Conservation (phyloP, 192 early-diverging fungal species). For the Rhizophagus sp. region DNA sequence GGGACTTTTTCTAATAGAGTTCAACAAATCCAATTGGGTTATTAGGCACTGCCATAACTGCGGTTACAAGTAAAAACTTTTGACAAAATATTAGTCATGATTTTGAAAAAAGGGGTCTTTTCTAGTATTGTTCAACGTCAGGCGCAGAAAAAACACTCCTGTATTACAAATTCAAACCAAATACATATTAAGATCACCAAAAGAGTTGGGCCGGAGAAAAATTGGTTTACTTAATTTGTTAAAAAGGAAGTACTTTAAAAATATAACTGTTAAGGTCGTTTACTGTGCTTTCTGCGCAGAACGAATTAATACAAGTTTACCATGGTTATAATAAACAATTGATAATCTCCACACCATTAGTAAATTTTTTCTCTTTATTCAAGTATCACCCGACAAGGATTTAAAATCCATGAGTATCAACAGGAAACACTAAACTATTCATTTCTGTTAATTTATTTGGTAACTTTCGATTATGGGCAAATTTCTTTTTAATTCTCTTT, state of each 20-base stretch:
- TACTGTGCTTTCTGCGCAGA: background rate
- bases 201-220: background rate
- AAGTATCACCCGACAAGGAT: background rate
- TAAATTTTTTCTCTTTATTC: background rate
- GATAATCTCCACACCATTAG: too few relatives aligned
- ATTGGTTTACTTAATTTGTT: too few relatives aligned
- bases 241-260: background rate
- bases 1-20: background rate
- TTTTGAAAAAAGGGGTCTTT: background rate
- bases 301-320: too few relatives aligned
- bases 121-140: background rate
- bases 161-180: background rate
- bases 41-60: background rate
- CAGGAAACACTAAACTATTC: conserved; percentile 41
- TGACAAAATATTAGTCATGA: conserved; percentile 13
- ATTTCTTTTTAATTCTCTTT: conserved; percentile 60
- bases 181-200: background rate
- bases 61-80: background rate
- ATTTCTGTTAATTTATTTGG: conserved; percentile 50
- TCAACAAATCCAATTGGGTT: background rate
- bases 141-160: background rate
- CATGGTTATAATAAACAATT: too few relatives aligned
- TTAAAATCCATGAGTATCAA: conserved; percentile 38
- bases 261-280: background rate
- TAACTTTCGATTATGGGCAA: conserved; percentile 50